phyloP scores from a whole-genome alignment of 768 basidiomycete genomes.

The Multifurca ochricompacta region DNA sequence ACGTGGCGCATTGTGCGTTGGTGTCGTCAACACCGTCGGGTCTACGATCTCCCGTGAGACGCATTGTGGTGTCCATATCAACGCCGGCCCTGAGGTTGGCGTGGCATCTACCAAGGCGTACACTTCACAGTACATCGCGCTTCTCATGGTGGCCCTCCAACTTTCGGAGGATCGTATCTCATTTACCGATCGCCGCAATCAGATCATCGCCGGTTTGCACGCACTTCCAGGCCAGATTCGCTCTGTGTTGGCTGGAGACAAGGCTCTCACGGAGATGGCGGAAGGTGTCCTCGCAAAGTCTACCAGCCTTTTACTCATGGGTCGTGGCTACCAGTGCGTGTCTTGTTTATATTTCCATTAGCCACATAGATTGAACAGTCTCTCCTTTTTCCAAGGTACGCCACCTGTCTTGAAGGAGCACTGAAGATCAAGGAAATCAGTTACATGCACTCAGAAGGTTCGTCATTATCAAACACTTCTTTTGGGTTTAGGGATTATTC shows the following conservation, averaged over 20 bases:
- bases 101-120: conserved; percentile 99
- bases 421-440: conserved; percentile 99
- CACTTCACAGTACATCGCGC: conserved; percentile 97
- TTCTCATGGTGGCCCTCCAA: conserved; percentile 98
- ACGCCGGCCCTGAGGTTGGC: conserved; percentile 97
- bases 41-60: conserved; percentile 97
- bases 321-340: conserved; percentile 91
- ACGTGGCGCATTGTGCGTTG: conserved; percentile 91
- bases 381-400: conserved; percentile 47
- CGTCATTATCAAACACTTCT: conserved; percentile 9
- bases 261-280: conserved; percentile 71
- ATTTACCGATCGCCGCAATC: conserved; percentile 79
- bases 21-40: conserved; percentile 98
- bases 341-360: background rate
- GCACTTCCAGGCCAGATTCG: conserved; percentile 87
- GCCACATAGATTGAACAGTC: background rate
- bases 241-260: conserved; percentile 74
- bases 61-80: conserved; percentile 99
- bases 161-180: conserved; percentile 96
- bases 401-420: conserved; percentile 96
- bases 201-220: conserved; percentile 91
- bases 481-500: background rate
- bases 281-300: conserved; percentile 67
- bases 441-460: conserved; percentile 80
- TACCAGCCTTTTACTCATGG: conserved; percentile 91